Evolutionary conservation across 2,329 filamentous ascomycete genomes (phyloP).

Genomic region (Penicillium janthinellum): DNA sequence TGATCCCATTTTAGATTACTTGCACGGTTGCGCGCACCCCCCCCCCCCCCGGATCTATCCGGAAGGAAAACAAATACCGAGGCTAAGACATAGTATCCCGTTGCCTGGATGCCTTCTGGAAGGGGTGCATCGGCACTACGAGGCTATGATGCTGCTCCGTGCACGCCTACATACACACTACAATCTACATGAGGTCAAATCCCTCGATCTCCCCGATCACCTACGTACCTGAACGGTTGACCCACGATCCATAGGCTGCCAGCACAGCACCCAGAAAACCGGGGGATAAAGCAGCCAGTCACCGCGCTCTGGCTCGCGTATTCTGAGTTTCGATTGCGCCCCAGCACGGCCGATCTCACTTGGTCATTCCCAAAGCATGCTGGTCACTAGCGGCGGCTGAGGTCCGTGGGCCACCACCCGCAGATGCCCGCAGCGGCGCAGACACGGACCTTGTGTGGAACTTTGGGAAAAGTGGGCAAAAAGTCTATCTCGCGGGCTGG

Average conservation of each 20-base stretch:
- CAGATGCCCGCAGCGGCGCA: not conserved
- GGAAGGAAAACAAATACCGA: not conserved
- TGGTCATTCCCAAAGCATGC: not conserved
- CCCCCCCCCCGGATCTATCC: conserved; percentile 9
- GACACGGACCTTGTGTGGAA: not conserved
- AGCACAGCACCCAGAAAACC: not conserved
- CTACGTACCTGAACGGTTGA: not conserved
- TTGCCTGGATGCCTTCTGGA: not conserved
- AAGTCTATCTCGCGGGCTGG: conserved; percentile 17
- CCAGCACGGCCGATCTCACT: not conserved
- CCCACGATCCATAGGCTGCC: not conserved
- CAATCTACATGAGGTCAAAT: not conserved
- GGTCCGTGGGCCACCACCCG: conserved; percentile 10
- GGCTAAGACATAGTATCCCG: not conserved
- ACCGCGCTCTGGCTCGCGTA: conserved; percentile 1
- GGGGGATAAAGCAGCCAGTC: not conserved
- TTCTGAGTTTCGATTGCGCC: not conserved
- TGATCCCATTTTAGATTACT: not conserved
- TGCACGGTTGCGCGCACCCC: not conserved
- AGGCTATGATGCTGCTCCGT: not conserved
- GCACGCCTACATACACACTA: not conserved
- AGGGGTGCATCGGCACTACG: not conserved
- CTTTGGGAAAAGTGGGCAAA: not conserved
- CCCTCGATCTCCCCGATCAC: not conserved
- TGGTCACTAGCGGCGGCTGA: conserved; percentile 19